Base-by-base conservation (phyloP, 768 basidiomycete species). In the Cystobasidium ongulense region DNA sequence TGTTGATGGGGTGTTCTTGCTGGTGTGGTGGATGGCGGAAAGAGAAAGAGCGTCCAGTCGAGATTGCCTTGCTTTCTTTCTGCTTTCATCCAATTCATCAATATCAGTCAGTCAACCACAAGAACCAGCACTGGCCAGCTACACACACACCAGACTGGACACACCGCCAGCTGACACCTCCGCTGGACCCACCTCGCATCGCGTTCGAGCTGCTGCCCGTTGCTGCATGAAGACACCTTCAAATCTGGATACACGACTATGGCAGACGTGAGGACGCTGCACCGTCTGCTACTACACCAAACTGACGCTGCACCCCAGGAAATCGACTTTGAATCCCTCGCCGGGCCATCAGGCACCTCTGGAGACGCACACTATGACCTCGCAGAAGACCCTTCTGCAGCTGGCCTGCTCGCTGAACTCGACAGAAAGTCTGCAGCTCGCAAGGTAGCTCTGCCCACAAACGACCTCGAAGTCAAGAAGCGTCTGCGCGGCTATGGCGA, bases 361-460 rank as follows among this genome's bases (percentile, higher is more conserved):
- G 68, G 68, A 18, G 1, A 27, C 7, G 41, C 65, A 7, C 29
- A 68, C n/a, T 64, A 73, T 4, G 63, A 73, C 27, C 64, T 76
- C 0, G 76, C 59, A 23, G 54, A 71, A 17, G 76, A 79, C 65
- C 77, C 78, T 5, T 75, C 77, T 21, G 76, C 76, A 27, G 68
- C 74, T 79, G 89, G 89, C 76, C 87, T 98, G 66, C 85, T 98
- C 59, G 90, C 92, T 80, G 93, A 96, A 81, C 87, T 99, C n/a
- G 96, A 99, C 80, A 86, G 94, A 76, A 96, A 95, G 85, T 96
- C 96, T 85, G 89, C 92, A 78, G 90, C 94, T 15, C 86, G 96
- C 76, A 88, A 85, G 74, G 86, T 97, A 82, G 96, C 94, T 7
- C 92, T 98, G 11, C 96, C 96, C 8, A 99, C 96, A 7, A 95